These are phyloP conservation scores for Fusarium sp. DNA, from an alignment of 2,329 filamentous ascomycete species.

Conservation along the genomic window DNA sequence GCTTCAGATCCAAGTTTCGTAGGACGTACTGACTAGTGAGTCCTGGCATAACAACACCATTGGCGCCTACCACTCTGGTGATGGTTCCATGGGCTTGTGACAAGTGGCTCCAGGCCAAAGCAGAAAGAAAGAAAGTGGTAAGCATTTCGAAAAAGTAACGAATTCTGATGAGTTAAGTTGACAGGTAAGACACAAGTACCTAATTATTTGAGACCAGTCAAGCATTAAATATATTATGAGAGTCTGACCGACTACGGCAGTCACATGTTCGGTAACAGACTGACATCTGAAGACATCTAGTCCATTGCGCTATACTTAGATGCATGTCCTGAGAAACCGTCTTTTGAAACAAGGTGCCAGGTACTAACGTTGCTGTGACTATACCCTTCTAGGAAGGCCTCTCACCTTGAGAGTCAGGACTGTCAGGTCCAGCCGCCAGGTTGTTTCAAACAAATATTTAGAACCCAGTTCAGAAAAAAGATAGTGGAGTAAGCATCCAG, in stretches of 20 bases:
- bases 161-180: neutral
- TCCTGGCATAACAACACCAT: constrained; percentile 14
- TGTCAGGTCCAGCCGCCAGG: neutral
- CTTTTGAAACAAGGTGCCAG: neutral
- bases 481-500: neutral
- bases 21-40: neutral
- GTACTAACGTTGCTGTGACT: neutral
- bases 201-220: no score
- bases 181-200: no score
- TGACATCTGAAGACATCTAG: no score
- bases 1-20: neutral
- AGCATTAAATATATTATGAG: no score
- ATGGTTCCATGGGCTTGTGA: constrained; percentile 9
- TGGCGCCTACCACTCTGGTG: constrained; percentile 17
- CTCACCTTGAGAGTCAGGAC: neutral
- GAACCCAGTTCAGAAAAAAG: neutral
- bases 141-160: neutral
- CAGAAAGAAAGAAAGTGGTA: neutral
- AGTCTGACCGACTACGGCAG: no score
- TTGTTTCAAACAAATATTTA: constrained; percentile 1
- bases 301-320: neutral
- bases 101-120: constrained; percentile 10
- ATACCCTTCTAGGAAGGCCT: constrained; percentile 4
- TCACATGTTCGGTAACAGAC: no score
- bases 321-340: neutral